These are phyloP conservation scores for Psilocybe mexicana DNA, from an alignment of 1,284 basidiomycete species.

Conservation along the genomic window DNA sequence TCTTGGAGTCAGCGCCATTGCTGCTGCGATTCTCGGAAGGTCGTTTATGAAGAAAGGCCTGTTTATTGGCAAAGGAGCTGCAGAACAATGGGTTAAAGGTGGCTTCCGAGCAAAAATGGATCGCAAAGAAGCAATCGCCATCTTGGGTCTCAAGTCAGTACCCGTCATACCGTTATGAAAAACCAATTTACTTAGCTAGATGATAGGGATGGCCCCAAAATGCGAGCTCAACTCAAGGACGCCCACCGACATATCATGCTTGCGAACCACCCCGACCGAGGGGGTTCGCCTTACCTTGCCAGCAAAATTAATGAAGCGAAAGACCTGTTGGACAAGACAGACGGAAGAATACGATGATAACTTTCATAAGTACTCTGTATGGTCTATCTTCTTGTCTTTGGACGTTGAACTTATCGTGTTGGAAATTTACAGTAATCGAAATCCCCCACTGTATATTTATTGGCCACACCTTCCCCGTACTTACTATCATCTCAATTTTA, in stretches of 20 bases:
- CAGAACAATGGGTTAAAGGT: constrained; percentile 89
- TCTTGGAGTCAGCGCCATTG: constrained; percentile 77
- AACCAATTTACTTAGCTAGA: constrained; percentile 12
- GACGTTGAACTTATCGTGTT: neutral
- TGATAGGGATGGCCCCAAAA: constrained; percentile 70
- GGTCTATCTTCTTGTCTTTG: neutral
- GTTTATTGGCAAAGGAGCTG: constrained; percentile 59
- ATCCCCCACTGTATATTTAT: constrained; percentile 11
- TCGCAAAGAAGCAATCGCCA: constrained; percentile 86
- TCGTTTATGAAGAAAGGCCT: constrained; percentile 61
- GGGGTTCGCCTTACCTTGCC: constrained; percentile 95
- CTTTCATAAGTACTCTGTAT: neutral
- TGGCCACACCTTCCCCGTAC: constrained; percentile 1
- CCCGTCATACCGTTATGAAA: constrained; percentile 18
- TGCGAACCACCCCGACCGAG: constrained; percentile 95
- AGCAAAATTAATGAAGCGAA: constrained; percentile 94
- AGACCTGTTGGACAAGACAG: constrained; percentile 22
- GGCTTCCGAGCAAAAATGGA: constrained; percentile 98
- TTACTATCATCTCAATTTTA: neutral
- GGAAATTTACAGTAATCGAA: neutral
- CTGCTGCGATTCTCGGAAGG: constrained; percentile 78
- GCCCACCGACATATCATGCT: constrained; percentile 93
- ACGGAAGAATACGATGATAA: constrained; percentile 17
- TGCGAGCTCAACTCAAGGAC: constrained; percentile 80
- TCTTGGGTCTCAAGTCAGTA: constrained; percentile 90